Conservation (phyloP, 768 basidiomycete genomes). For the Phlebiopsis flavidoalba region DNA sequence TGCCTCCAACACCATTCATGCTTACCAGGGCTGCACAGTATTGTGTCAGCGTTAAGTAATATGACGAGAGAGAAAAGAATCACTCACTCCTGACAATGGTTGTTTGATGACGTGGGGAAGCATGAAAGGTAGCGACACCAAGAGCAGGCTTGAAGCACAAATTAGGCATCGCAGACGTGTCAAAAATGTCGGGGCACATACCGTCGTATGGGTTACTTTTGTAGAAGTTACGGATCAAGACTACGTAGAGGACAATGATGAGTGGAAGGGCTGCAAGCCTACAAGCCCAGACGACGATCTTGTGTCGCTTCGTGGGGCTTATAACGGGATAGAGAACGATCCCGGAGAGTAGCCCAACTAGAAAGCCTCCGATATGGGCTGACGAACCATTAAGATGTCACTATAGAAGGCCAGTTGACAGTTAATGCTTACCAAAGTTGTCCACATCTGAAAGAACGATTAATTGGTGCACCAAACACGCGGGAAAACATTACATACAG, state of each 20-base stretch:
- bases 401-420: neutral
- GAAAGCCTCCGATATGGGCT: slow-evolving; percentile 86
- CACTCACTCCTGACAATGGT: slow-evolving; percentile 53
- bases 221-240: slow-evolving; percentile 87
- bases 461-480: neutral
- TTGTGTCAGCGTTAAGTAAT: neutral
- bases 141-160: slow-evolving; percentile 55
- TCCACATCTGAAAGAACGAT: slow-evolving; percentile 57
- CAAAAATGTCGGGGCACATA: slow-evolving; percentile 24
- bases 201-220: slow-evolving; percentile 82
- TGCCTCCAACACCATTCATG: neutral
- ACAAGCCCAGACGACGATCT: slow-evolving; percentile 64
- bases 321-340: slow-evolving; percentile 89
- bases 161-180: neutral
- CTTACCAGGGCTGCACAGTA: slow-evolving; percentile 7
- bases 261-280: slow-evolving; percentile 72
- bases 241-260: slow-evolving; percentile 73
- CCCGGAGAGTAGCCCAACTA: slow-evolving; percentile 79
- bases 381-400: neutral
- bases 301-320: slow-evolving; percentile 70
- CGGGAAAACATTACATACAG: slow-evolving; percentile 40
- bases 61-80: neutral
- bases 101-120: slow-evolving; percentile 70
- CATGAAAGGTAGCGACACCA: slow-evolving; percentile 91
- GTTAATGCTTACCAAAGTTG: slow-evolving; percentile 63